Evolutionary conservation across 768 basidiomycete genomes (phyloP), one percentile per base, ranked within the genome.

Genomic region (Russula sp.): DNA sequence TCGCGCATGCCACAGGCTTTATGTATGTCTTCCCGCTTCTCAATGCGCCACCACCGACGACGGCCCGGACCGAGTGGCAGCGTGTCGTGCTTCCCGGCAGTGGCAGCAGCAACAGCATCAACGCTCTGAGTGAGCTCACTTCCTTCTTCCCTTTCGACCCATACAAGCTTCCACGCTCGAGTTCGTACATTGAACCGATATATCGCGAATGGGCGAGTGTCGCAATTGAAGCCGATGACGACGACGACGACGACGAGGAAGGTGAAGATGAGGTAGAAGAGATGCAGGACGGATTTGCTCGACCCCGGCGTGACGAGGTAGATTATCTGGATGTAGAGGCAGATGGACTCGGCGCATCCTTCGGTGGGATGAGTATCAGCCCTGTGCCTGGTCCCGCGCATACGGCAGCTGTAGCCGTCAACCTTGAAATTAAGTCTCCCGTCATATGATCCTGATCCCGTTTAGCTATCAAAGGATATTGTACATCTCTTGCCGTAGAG

Each of bases 101-200:
- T 40, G 52, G 16, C 42, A 63, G 6, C 24, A 36, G 28, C 55
- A 58, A 24, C 38, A 49, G 4, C 22, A 34, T 32, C 24, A 32
- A 69, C 77, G 9, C 76, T 73, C 56, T 75, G 76, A 54, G 70
- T 79, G 93, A 95, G 64, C 80, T 98, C 61, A 94, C 93, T 72
- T 86, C 88, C 13, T 98, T 98, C 79, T 99, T 99, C 79, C 97
- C 97, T 0, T 99, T 99, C 73, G 97, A 99, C 74, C 97, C 97
- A 2, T 98, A 93, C 78, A 90, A 87, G 64, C 84, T 99, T 5
- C 89, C 92, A 0, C 81, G 85, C 62, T 94, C 92, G 42, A 79
- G 82, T 34, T 74, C 75, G 24, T 97, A 87, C 71, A 89, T 99
- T 60, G 86, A 92, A 59, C 80, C 79, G 10, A 83, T 97, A 30